phyloP scores from a whole-genome alignment of 805 yeast genomes.

The baker's yeast (Saccharomyces cerevisiae) region DNA sequence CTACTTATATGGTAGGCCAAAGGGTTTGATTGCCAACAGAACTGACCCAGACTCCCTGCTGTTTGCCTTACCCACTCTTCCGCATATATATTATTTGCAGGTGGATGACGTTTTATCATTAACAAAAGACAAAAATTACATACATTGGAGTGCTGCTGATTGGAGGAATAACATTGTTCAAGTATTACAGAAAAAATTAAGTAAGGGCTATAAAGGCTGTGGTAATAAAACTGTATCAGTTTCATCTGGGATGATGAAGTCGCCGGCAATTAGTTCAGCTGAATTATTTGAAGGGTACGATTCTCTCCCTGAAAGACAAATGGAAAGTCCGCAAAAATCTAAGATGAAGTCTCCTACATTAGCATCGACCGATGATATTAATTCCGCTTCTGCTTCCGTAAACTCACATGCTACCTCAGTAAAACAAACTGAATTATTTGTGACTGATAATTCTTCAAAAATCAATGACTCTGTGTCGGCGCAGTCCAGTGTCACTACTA shows the following conservation, averaged over 20 bases:
- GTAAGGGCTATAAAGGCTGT: conserved; percentile 62
- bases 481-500: not conserved
- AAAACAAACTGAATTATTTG: not conserved
- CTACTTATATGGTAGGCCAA: conserved; percentile 67
- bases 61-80: conserved; percentile 69
- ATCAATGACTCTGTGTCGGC: conserved; percentile 4
- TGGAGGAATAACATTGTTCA: conserved; percentile 55
- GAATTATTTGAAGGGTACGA: conserved; percentile 26
- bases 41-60: conserved; percentile 47
- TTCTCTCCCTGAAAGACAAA: not conserved
- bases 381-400: not conserved
- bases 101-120: conserved; percentile 49
- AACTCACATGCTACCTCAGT: not conserved
- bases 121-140: conserved; percentile 28
- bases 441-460: not conserved
- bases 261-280: conserved; percentile 37
- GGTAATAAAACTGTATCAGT: conserved; percentile 53
- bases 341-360: not conserved
- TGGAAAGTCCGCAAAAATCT: not conserved
- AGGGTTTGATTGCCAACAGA: conserved; percentile 50
- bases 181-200: conserved; percentile 44
- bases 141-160: conserved; percentile 46
- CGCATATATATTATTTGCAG: conserved; percentile 54
- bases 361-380: not conserved
- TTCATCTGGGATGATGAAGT: conserved; percentile 47